phyloP scores from a whole-genome alignment of 2,329 filamentous ascomycete species.

The Trichoderma guizhouense region DNA sequence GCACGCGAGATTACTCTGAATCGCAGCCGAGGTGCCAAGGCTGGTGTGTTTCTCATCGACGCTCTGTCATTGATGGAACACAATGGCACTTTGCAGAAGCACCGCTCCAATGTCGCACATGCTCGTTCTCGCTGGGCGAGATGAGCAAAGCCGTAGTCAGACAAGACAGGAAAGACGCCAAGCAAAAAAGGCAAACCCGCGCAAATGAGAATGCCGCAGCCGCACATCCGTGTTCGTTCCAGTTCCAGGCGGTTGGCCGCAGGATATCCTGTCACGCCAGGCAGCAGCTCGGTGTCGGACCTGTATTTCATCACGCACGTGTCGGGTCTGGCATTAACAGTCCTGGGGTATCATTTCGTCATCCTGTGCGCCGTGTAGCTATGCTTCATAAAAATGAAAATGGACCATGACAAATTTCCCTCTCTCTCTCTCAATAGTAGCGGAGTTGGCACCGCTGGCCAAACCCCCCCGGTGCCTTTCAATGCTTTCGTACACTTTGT shows the following conservation, averaged over 20 bases:
- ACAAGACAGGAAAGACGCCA: neutral
- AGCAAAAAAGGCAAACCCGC: neutral
- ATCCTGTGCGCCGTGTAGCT: slow-evolving; percentile 20
- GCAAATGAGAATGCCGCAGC: neutral
- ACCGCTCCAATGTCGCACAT: neutral
- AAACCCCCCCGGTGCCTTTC: neutral
- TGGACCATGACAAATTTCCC: slow-evolving; percentile 7
- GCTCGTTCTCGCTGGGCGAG: neutral
- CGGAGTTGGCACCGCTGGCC: neutral
- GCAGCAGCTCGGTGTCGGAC: neutral
- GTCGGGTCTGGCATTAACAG: neutral
- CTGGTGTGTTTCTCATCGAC: neutral
- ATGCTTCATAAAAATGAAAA: slow-evolving; percentile 16
- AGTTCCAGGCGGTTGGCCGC: neutral
- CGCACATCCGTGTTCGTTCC: neutral
- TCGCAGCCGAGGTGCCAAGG: slow-evolving; percentile 14
- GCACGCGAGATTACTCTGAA: slow-evolving; percentile 14
- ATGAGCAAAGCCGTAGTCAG: neutral
- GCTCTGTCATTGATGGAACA: neutral
- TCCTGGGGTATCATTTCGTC: slow-evolving; percentile 17
- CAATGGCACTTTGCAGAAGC: neutral
- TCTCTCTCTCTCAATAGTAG: neutral
- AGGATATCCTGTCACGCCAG: slow-evolving; percentile 5
- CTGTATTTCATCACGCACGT: slow-evolving; percentile 6
- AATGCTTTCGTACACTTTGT: neutral